Evolutionary conservation across 2,329 filamentous ascomycete genomes (phyloP).

Genomic region (Fusarium anguioides): DNA sequence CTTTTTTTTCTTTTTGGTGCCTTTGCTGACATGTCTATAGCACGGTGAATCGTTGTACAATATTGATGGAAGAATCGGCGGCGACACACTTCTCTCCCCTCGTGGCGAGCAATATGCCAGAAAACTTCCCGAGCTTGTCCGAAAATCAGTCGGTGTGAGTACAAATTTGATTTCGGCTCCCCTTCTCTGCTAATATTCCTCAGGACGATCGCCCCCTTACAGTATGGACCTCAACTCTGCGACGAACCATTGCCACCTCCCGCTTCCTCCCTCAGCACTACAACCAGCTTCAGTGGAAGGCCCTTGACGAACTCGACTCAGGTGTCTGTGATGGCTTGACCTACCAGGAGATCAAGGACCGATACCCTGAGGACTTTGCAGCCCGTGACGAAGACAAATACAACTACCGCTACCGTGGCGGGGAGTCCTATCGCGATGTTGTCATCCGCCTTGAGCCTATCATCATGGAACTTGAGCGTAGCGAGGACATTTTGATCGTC

Average conservation of each 20-base stretch:
- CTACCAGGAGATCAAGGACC: slow-evolving; percentile 91
- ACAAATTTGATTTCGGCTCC: background rate
- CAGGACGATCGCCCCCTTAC: slow-evolving; percentile 70
- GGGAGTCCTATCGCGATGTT: slow-evolving; percentile 95
- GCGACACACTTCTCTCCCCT: slow-evolving; percentile 86
- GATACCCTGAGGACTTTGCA: slow-evolving; percentile 93
- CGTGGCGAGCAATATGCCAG: slow-evolving; percentile 89
- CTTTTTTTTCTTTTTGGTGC: background rate
- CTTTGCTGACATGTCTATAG: slow-evolving; percentile 55
- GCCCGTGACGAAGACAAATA: slow-evolving; percentile 99
- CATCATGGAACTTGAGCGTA: slow-evolving; percentile 98
- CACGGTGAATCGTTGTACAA: slow-evolving; percentile 97
- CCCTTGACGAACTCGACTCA: slow-evolving; percentile 94
- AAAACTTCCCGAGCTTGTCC: slow-evolving; percentile 85
- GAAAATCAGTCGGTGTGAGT: slow-evolving; percentile 85
- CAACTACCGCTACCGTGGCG: slow-evolving; percentile 98
- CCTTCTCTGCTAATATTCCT: slow-evolving; percentile 23
- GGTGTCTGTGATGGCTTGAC: slow-evolving; percentile 97
- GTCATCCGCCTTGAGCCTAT: slow-evolving; percentile 98
- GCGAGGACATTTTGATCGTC: slow-evolving; percentile 96
- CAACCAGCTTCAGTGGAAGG: slow-evolving; percentile 98
- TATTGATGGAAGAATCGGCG: slow-evolving; percentile 88
- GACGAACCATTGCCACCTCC: slow-evolving; percentile 90
- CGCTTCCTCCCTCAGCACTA: slow-evolving; percentile 83
- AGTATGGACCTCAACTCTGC: slow-evolving; percentile 72